These are phyloP conservation scores for Juglanconis sp. DNA, from an alignment of 2,329 filamentous ascomycete species.

Conservation along the genomic window DNA sequence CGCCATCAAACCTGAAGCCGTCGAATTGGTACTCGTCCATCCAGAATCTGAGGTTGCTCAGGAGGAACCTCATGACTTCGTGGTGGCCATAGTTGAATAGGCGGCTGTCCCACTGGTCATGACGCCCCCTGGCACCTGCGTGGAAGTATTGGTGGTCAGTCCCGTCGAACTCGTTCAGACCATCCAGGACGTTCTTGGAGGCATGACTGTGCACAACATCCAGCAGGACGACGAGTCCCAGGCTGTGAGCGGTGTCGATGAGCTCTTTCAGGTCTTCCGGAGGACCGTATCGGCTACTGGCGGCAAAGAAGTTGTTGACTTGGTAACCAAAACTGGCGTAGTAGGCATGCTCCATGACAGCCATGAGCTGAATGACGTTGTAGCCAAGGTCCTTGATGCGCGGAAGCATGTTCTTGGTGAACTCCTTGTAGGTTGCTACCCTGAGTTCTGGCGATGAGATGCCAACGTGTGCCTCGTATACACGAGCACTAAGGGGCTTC, in stretches of 20 bases:
- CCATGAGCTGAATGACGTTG: conserved; percentile 98
- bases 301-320: conserved; percentile 97
- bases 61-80: conserved; percentile 90
- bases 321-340: conserved; percentile 99
- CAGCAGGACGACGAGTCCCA: conserved; percentile 87
- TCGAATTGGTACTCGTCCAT: conserved; percentile 98
- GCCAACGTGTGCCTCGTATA: conserved; percentile 98
- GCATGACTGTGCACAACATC: conserved; percentile 98
- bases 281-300: conserved; percentile 88
- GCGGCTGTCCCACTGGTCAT: conserved; percentile 94
- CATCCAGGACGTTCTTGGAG: conserved; percentile 94
- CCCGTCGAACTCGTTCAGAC: conserved; percentile 92
- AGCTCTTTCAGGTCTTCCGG: conserved; percentile 96
- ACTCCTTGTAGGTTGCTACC: conserved; percentile 95
- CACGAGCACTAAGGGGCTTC: conserved; percentile 81
- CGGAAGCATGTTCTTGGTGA: conserved; percentile 86
- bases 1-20: conserved; percentile 95
- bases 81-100: conserved; percentile 96
- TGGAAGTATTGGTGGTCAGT: conserved; percentile 97
- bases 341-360: conserved; percentile 98
- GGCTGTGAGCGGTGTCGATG: conserved; percentile 86
- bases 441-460: conserved; percentile 89
- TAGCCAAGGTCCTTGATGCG: conserved; percentile 89
- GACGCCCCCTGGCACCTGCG: conserved; percentile 74
- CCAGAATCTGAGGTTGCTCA: conserved; percentile 96